These are phyloP conservation scores for Nakataea oryzae DNA, from an alignment of 2,329 filamentous ascomycete genomes.

Conservation along the genomic window DNA sequence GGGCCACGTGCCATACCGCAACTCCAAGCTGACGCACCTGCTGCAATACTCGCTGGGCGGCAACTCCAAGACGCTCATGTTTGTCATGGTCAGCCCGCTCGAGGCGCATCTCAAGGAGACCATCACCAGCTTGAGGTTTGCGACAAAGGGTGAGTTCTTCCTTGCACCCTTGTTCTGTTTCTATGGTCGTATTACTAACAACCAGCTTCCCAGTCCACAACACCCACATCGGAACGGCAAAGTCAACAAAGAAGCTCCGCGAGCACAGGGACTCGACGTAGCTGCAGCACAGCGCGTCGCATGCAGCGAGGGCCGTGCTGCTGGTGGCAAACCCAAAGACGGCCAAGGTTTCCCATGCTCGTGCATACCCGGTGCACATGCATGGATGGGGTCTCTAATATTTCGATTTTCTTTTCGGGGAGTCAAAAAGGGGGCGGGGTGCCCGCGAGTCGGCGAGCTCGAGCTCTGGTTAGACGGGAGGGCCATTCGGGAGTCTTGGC, in stretches of 20 bases:
- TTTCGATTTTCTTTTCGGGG: background rate
- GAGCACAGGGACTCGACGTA: slow-evolving; percentile 19
- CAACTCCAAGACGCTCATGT: slow-evolving; percentile 97
- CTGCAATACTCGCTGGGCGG: slow-evolving; percentile 91
- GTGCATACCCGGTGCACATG: background rate
- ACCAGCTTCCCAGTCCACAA: slow-evolving; percentile 52
- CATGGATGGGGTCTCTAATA: background rate
- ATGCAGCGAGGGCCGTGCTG: background rate
- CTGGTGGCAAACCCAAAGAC: background rate
- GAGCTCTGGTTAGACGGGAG: background rate
- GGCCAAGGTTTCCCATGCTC: background rate
- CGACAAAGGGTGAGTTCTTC: slow-evolving; percentile 62
- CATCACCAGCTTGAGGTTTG: slow-evolving; percentile 88
- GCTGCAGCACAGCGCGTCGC: background rate
- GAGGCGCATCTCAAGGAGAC: slow-evolving; percentile 89
- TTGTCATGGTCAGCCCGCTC: slow-evolving; percentile 92
- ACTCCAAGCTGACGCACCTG: slow-evolving; percentile 93
- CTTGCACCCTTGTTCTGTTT: slow-evolving; percentile 9
- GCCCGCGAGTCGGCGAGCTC: background rate
- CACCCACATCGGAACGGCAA: slow-evolving; percentile 85
- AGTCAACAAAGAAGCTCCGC: slow-evolving; percentile 55
- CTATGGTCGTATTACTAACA: background rate
- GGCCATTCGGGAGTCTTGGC: background rate
- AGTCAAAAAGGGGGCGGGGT: background rate
- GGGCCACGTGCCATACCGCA: slow-evolving; percentile 79